phyloP scores from a whole-genome alignment of 2,329 filamentous ascomycete genomes.

The Aspergillus candidus region DNA sequence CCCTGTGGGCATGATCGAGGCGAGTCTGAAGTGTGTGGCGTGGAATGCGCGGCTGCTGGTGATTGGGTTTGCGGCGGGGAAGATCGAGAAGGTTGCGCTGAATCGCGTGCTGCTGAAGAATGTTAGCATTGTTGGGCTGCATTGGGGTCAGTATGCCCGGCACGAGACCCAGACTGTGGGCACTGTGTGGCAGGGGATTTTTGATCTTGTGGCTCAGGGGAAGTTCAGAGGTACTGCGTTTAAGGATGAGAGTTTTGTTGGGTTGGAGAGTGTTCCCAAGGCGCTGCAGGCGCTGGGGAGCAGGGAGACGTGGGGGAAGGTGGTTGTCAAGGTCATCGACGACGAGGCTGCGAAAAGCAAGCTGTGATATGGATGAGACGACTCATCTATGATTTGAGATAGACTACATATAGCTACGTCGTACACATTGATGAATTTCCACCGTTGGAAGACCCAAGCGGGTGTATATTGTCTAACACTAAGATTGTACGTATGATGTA shows the following conservation, averaged over 20 bases:
- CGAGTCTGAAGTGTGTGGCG: conserved; percentile 81
- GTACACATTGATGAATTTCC: background rate
- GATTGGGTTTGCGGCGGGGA: conserved; percentile 80
- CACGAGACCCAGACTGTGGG: conserved; percentile 66
- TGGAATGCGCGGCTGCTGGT: conserved; percentile 89
- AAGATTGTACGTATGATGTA: background rate
- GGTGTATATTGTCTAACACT: background rate
- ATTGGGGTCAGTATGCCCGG: conserved; percentile 80
- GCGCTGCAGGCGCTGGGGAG: conserved; percentile 72
- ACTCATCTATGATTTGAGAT: background rate
- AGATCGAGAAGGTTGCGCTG: conserved; percentile 85
- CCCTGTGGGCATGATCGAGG: conserved; percentile 82
- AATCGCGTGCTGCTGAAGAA: conserved; percentile 94
- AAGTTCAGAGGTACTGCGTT: conserved; percentile 81
- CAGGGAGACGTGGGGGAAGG: conserved; percentile 90
- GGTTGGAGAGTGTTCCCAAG: conserved; percentile 69
- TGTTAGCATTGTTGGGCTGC: conserved; percentile 78
- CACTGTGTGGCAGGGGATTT: conserved; percentile 76
- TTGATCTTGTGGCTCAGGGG: conserved; percentile 66
- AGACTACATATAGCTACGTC: background rate
- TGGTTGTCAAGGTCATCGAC: conserved; percentile 79
- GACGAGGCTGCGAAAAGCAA: conserved; percentile 53
- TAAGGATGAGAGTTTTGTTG: conserved; percentile 72
- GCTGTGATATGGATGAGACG: conserved; percentile 17
- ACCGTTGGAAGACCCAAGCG: conserved; percentile 3